phyloP scores from a whole-genome alignment of 371 early-diverging fungal genomes.

The Dinochytrium kinnereticum region DNA sequence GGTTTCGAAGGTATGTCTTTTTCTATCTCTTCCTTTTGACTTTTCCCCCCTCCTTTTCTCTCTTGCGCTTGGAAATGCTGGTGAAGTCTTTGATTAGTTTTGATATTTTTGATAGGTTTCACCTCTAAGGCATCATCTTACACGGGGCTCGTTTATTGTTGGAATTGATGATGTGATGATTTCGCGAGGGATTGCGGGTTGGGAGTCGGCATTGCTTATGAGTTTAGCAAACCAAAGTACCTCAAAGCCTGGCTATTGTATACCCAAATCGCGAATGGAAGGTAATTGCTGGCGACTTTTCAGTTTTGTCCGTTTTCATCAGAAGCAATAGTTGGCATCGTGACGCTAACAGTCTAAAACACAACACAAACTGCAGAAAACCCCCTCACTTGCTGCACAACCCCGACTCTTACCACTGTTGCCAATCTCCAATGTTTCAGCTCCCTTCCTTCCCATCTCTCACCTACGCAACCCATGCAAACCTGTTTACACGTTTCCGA shows the following conservation, averaged over 20 bases:
- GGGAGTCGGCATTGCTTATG: constrained; percentile 55
- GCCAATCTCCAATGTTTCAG: not conserved
- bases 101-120: too few relatives aligned
- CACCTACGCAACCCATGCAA: constrained; percentile 39
- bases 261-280: constrained; percentile 19
- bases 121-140: constrained; percentile 58
- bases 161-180: constrained; percentile 55
- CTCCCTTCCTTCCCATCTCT: constrained; percentile 4
- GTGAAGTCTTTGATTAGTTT: too few relatives aligned
- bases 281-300: not conserved
- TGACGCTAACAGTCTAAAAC: not conserved
- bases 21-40: not conserved
- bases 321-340: too few relatives aligned
- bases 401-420: not conserved
- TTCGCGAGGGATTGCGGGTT: constrained; percentile 53
- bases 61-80: too few relatives aligned
- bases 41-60: not conserved
- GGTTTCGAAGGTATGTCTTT: constrained; percentile 49
- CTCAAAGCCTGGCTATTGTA: constrained; percentile 52
- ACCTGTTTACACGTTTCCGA: constrained; percentile 50
- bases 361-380: not conserved
- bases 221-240: constrained; percentile 32
- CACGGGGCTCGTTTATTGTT: constrained; percentile 55
- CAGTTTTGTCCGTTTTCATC: too few relatives aligned
- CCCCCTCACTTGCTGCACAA: not conserved